Base-by-base conservation (phyloP, 2,329 filamentous ascomycete genomes). In the Zasmidium citrigriseum region DNA sequence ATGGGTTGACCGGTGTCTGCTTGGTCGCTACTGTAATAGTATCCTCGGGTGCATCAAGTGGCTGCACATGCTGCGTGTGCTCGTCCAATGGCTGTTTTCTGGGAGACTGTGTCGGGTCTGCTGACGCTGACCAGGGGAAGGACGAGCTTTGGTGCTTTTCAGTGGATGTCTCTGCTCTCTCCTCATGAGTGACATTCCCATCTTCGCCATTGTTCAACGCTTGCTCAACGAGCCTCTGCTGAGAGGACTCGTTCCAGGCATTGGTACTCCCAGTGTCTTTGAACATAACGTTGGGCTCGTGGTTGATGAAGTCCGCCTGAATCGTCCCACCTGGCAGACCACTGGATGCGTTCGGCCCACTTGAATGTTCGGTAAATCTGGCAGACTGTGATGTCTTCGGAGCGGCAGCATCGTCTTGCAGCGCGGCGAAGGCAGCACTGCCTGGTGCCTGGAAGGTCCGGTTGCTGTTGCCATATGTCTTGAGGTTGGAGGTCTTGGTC, bases 211-310 rank as follows among this genome's bases (percentile, higher is more conserved):
- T 47, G 53, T 41, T 62, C 54, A 72, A 50, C 18, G 74, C 70
- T 34, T 70, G 69, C 34, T 75, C 73, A 23, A 78, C 52, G 51
- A 79, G 61, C n/a, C 70, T 68, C 60, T 75, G 70, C 59, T 78
- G 74, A 18, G 73, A 76, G 11, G 73, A 70, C 27, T 73, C 76
- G 29, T 73, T 76, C 58, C 78, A 75, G 3, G 73, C 73, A 14
- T 78, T 63, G 0, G 78, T 80, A 58, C 73, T 78, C 14, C 76
- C 78, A 41, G 69, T 68, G 25, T 76, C 73, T 48, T 67, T 69
- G 57, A 78, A 79, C 69, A 78, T 69, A 34, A 67, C 65, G 41
- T 66, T 66, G 1, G 77, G 76, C 24, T 79, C 72, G 58, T 78
- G 76, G 14, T 70, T 52, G 18, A 63, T 69, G 52, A 76, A 78